phyloP scores from a whole-genome alignment of 805 yeast genomes.

The Clavispora carvajalis region DNA sequence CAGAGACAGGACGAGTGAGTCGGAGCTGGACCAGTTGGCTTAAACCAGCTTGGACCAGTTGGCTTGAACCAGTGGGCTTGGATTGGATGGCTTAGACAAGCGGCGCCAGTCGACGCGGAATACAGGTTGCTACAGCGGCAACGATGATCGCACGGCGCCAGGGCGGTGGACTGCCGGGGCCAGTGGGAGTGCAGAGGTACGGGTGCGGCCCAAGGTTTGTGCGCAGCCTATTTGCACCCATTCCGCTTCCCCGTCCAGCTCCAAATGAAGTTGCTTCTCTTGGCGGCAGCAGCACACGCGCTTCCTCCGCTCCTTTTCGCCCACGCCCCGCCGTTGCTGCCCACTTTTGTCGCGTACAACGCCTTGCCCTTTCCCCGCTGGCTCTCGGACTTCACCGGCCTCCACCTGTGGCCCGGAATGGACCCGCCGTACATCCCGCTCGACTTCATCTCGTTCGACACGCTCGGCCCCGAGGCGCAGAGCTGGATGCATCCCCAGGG shows the following conservation, averaged over 20 bases:
- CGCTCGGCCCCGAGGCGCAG: constrained; percentile 43
- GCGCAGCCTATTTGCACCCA: constrained; percentile 1
- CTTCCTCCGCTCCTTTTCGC: neutral
- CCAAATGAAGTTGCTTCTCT: neutral
- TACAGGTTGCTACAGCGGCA: no score
- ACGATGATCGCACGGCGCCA: no score
- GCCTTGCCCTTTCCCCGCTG: constrained; percentile 66
- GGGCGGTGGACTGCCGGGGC: no score
- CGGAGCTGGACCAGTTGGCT: no score
- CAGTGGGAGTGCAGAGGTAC: no score
- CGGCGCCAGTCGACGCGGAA: no score
- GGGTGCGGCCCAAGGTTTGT: neutral
- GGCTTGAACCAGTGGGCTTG: no score
- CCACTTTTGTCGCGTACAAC: neutral
- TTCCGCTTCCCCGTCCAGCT: neutral
- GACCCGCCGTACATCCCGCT: constrained; percentile 86
- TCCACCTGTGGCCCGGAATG: constrained; percentile 75
- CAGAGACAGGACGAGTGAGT: neutral
- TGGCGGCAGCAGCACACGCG: neutral
- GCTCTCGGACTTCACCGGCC: constrained; percentile 71
- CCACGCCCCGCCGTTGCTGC: constrained; percentile 6
- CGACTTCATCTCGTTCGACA: constrained; percentile 56
- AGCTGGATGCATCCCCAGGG: constrained; percentile 46
- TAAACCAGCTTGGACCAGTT: no score
- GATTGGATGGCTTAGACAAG: no score